Conservation (phyloP, 2,329 filamentous ascomycete species). For the Monilinia aucupariae region DNA sequence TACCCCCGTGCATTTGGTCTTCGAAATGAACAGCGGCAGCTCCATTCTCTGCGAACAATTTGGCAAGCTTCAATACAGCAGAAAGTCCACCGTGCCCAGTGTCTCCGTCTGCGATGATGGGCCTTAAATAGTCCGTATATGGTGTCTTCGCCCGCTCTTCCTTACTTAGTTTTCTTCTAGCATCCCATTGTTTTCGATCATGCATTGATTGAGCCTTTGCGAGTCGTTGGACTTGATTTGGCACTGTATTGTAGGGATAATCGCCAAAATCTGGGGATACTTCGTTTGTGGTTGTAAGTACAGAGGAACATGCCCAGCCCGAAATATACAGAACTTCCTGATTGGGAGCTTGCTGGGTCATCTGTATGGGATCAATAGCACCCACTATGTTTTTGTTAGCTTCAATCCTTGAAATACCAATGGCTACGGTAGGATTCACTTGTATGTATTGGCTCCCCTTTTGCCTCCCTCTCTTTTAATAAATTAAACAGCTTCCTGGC, state of each 20-base stretch:
- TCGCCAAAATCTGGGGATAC: slow-evolving; percentile 97
- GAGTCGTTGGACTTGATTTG: slow-evolving; percentile 92
- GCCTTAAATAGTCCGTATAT: slow-evolving; percentile 86
- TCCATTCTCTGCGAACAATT: slow-evolving; percentile 95
- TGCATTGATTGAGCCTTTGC: slow-evolving; percentile 97
- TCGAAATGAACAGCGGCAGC: slow-evolving; percentile 96
- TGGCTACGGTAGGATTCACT: slow-evolving; percentile 49
- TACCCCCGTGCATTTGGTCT: slow-evolving; percentile 94
- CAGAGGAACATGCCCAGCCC: slow-evolving; percentile 93
- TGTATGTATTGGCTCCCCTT: slow-evolving; percentile 87
- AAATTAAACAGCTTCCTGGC: slow-evolving; percentile 91
- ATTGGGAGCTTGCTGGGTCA: slow-evolving; percentile 95
- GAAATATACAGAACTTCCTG: slow-evolving; percentile 96
- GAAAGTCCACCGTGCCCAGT: slow-evolving; percentile 91
- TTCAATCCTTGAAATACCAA: background rate
- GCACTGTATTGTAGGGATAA: slow-evolving; percentile 98
- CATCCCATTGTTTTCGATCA: slow-evolving; percentile 91
- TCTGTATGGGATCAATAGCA: slow-evolving; percentile 97
- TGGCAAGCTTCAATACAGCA: slow-evolving; percentile 90
- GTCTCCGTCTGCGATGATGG: slow-evolving; percentile 94
- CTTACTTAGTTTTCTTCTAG: slow-evolving; percentile 68
- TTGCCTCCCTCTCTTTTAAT: slow-evolving; percentile 68
- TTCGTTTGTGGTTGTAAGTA: slow-evolving; percentile 91
- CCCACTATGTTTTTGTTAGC: slow-evolving; percentile 58
- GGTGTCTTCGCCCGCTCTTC: slow-evolving; percentile 70